phyloP scores from a whole-genome alignment of 1,284 basidiomycete genomes.

The Ustilago curta region DNA sequence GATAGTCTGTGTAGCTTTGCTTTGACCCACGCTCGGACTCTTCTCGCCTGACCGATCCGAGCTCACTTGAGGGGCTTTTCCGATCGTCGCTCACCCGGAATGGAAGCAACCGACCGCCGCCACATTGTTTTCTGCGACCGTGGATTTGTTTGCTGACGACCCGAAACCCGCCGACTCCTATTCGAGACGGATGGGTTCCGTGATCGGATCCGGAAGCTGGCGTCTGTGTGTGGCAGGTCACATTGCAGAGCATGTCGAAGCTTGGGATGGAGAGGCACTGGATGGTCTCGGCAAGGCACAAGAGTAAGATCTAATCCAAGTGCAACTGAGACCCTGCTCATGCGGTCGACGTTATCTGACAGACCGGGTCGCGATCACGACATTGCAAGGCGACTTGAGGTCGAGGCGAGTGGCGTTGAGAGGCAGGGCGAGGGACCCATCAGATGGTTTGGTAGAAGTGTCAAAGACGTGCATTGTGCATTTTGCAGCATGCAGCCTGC shows the following conservation, averaged over 20 bases:
- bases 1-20: no score
- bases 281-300: slow-evolving; percentile 12
- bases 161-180: background rate
- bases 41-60: background rate
- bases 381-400: background rate
- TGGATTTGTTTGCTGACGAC: background rate
- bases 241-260: background rate
- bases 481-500: slow-evolving; percentile 24
- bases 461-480: slow-evolving; percentile 20
- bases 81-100: background rate
- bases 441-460: slow-evolving; percentile 32
- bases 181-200: background rate
- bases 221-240: background rate
- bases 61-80: background rate
- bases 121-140: background rate
- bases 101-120: background rate
- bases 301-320: slow-evolving; percentile 1
- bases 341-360: background rate
- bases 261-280: background rate
- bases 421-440: slow-evolving; percentile 5
- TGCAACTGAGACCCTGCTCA: background rate
- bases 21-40: background rate
- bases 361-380: background rate
- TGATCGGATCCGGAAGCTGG: background rate
- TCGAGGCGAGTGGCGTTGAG: slow-evolving; percentile 4